Percentiles rank a stretch among this genome's conserved stretches.
phyloP scores from a whole-genome alignment of 495 filamentous ascomycete genomes.

The Ramalina intermedia region DNA sequence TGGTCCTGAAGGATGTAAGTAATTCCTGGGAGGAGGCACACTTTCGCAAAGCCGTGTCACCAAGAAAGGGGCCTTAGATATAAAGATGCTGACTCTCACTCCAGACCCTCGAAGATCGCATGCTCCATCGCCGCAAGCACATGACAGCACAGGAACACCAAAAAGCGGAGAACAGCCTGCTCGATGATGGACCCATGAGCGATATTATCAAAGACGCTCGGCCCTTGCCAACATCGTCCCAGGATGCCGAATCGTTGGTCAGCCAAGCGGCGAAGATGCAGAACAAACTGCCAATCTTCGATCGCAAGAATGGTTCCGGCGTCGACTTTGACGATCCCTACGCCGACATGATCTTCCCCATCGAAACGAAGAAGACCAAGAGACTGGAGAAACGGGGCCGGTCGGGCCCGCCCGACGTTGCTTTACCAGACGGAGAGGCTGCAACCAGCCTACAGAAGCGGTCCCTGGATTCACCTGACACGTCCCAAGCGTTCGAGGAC shows the following conservation, averaged over 20 bases:
- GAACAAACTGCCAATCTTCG: constrained; percentile 45
- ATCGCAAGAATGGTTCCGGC: constrained; percentile 16
- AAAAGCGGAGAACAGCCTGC: constrained; percentile 46
- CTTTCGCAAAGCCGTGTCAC: too few relatives aligned
- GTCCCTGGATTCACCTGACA: too few relatives aligned
- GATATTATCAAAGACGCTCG: constrained; percentile 61
- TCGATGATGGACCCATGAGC: constrained; percentile 66
- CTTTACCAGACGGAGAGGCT: too few relatives aligned
- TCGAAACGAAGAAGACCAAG: constrained; percentile 3
- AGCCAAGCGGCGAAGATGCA: constrained; percentile 41
- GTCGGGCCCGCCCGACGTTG: too few relatives aligned
- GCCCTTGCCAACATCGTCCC: constrained; percentile 42
- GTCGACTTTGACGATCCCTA: constrained; percentile 8
- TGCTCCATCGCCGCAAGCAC: constrained; percentile 53
- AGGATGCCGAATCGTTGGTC: constrained; percentile 27
- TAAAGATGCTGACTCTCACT: too few relatives aligned
- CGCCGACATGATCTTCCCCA: constrained; percentile 13
- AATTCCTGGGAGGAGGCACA: too few relatives aligned
- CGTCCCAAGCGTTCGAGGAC: too few relatives aligned
- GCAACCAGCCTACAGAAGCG: too few relatives aligned
- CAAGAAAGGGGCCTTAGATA: too few relatives aligned
- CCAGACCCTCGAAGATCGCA: constrained; percentile 67
- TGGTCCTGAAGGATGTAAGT: constrained; percentile 48
- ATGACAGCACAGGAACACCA: constrained; percentile 69
- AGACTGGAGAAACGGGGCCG: not conserved